Conservation (phyloP, 164 flowering plant species). For the Platanus orientalis region DNA sequence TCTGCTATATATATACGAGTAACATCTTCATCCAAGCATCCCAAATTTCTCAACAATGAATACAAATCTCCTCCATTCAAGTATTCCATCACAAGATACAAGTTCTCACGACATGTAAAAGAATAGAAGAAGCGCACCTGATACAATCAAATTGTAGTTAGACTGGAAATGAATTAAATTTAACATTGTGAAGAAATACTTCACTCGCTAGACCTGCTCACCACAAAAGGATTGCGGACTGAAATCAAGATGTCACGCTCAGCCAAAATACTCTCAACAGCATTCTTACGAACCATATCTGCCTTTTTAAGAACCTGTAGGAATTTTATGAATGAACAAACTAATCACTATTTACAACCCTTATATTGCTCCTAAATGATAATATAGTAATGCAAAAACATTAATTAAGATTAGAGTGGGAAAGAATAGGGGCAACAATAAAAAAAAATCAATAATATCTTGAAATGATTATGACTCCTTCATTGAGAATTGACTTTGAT, state of each 20-base stretch:
- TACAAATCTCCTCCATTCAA: slow-evolving; percentile 98
- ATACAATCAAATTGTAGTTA: slow-evolving; percentile 23
- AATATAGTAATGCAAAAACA: neutral
- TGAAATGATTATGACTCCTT: too few relatives aligned
- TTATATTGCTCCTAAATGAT: neutral
- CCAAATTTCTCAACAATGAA: slow-evolving; percentile 89
- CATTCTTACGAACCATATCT: slow-evolving; percentile 99
- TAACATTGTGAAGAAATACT: slow-evolving; percentile 7
- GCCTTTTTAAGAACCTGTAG: slow-evolving; percentile 93
- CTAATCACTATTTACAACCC: neutral
- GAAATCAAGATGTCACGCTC: slow-evolving; percentile 96
- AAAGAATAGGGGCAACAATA: neutral
- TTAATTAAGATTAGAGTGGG: neutral
- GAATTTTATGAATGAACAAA: neutral
- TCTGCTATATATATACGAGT: slow-evolving; percentile 96
- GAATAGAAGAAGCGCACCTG: slow-evolving; percentile 99
- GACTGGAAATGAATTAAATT: slow-evolving; percentile 7
- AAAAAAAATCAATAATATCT: too few relatives aligned
- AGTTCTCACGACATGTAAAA: slow-evolving; percentile 93
- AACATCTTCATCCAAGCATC: slow-evolving; percentile 97
- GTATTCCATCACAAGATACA: slow-evolving; percentile 99
- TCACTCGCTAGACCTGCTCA: slow-evolving; percentile 42
- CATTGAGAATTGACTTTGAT: too few relatives aligned
- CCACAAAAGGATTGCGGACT: slow-evolving; percentile 99
- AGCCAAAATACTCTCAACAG: slow-evolving; percentile 98